These are phyloP conservation scores for Torulaspora gathmanii DNA, from an alignment of 805 yeast species.

Conservation along the genomic window DNA sequence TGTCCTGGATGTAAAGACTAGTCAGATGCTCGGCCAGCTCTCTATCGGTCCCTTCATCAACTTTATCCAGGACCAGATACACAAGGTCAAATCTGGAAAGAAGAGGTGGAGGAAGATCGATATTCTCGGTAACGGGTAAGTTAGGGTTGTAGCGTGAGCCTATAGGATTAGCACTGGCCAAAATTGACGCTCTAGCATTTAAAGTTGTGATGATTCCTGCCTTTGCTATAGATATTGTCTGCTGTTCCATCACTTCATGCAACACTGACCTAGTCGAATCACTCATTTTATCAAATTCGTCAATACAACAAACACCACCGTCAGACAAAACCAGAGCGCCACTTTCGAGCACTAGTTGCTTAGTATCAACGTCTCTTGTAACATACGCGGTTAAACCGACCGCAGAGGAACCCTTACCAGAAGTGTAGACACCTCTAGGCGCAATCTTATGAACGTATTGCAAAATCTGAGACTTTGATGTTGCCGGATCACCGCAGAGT, in stretches of 20 bases:
- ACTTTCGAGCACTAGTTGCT: constrained; percentile 85
- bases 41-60: constrained; percentile 79
- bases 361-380: constrained; percentile 89
- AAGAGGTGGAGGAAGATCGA: constrained; percentile 94
- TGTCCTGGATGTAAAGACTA: constrained; percentile 84
- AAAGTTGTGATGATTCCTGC: constrained; percentile 97
- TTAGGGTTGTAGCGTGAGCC: constrained; percentile 94
- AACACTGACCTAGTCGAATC: constrained; percentile 90
- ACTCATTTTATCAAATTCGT: constrained; percentile 96
- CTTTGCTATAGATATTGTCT: constrained; percentile 94
- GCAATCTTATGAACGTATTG: constrained; percentile 97
- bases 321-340: constrained; percentile 96
- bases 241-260: constrained; percentile 99
- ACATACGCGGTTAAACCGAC: constrained; percentile 98
- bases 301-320: constrained; percentile 98
- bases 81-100: constrained; percentile 93
- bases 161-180: constrained; percentile 96
- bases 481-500: constrained; percentile 97
- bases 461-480: constrained; percentile 89
- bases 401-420: constrained; percentile 98
- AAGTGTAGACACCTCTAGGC: constrained; percentile 95
- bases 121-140: constrained; percentile 89
- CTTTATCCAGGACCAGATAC: constrained; percentile 85
- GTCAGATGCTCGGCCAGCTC: constrained; percentile 88
- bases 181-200: constrained; percentile 91